Evolutionary conservation across 2,329 filamentous ascomycete genomes (phyloP).

Genomic region (Plenodomus lindquistii): DNA sequence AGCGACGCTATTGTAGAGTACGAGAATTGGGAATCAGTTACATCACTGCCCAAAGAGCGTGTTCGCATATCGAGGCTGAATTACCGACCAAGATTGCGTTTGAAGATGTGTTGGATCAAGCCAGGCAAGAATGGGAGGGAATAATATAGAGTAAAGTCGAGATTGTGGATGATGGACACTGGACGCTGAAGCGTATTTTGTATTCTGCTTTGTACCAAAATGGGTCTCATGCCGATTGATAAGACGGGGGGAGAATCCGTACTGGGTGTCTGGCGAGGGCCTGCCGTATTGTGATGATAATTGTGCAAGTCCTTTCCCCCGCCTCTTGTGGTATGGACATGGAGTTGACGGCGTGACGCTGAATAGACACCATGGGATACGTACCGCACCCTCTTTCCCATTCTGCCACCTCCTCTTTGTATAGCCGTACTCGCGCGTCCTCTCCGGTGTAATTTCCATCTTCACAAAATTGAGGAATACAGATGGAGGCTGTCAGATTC

Average conservation of each 20-base stretch:
- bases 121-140: slow-evolving; percentile 45
- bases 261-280: slow-evolving; percentile 25
- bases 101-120: slow-evolving; percentile 39
- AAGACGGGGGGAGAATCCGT: slow-evolving; percentile 32
- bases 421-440: slow-evolving; percentile 7
- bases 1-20: slow-evolving; percentile 46
- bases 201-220: slow-evolving; percentile 40
- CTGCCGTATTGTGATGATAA: slow-evolving; percentile 44
- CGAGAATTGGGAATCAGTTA: slow-evolving; percentile 54
- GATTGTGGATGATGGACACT: slow-evolving; percentile 4
- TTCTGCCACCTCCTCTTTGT: slow-evolving; percentile 22
- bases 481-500: slow-evolving; percentile 61
- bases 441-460: slow-evolving; percentile 17
- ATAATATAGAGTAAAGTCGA: slow-evolving; percentile 59
- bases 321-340: not conserved
- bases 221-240: slow-evolving; percentile 45
- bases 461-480: slow-evolving; percentile 56
- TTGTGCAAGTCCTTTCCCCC: slow-evolving; percentile 12
- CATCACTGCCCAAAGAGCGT: slow-evolving; percentile 57
- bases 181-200: slow-evolving; percentile 29
- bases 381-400: slow-evolving; percentile 13
- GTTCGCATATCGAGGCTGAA: slow-evolving; percentile 66
- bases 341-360: not conserved
- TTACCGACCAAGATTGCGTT: slow-evolving; percentile 54
- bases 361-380: slow-evolving; percentile 14